Conservation (phyloP, 371 early-diverging fungal genomes). For the Mucor irregularis region DNA sequence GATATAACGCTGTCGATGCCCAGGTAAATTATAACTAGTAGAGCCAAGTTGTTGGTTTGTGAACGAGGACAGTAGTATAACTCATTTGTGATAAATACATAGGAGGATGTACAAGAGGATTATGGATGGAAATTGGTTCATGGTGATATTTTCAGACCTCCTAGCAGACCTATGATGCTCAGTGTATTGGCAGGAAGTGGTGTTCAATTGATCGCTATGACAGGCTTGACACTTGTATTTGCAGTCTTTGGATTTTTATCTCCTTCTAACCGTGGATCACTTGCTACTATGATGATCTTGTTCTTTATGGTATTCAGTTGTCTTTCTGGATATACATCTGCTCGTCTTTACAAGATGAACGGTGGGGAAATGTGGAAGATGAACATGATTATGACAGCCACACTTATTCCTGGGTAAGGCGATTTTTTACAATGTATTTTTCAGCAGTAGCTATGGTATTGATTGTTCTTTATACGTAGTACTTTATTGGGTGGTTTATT, state of each 20-base stretch:
- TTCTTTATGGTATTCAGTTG: slow-evolving; percentile 88
- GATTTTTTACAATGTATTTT: too few relatives aligned
- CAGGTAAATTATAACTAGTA: slow-evolving; percentile 28
- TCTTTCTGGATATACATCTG: slow-evolving; percentile 86
- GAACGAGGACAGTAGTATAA: background rate
- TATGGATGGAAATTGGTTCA: slow-evolving; percentile 95
- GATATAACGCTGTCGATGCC: slow-evolving; percentile 72
- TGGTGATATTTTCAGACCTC: slow-evolving; percentile 92
- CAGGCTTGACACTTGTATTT: slow-evolving; percentile 77
- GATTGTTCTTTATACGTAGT: background rate
- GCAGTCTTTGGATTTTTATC: slow-evolving; percentile 96
- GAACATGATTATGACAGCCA: slow-evolving; percentile 83
- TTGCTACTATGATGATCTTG: slow-evolving; percentile 86
- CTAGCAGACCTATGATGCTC: slow-evolving; percentile 74
- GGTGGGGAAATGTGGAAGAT: slow-evolving; percentile 86
- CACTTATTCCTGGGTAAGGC: slow-evolving; percentile 80
- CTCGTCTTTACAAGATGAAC: slow-evolving; percentile 92
- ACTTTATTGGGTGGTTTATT: slow-evolving; percentile 70
- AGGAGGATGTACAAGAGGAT: slow-evolving; percentile 86
- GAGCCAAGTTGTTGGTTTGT: too few relatives aligned
- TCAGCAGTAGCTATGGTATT: too few relatives aligned
- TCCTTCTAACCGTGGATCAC: slow-evolving; percentile 92
- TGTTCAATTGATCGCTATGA: slow-evolving; percentile 88
- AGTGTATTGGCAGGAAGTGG: slow-evolving; percentile 91
- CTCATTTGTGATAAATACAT: background rate